A percentile compares a stretch with the other conserved stretches of the same genome.
Evolutionary conservation across 768 basidiomycete species (phyloP).

Genomic region (Tephrocybe sp.): DNA sequence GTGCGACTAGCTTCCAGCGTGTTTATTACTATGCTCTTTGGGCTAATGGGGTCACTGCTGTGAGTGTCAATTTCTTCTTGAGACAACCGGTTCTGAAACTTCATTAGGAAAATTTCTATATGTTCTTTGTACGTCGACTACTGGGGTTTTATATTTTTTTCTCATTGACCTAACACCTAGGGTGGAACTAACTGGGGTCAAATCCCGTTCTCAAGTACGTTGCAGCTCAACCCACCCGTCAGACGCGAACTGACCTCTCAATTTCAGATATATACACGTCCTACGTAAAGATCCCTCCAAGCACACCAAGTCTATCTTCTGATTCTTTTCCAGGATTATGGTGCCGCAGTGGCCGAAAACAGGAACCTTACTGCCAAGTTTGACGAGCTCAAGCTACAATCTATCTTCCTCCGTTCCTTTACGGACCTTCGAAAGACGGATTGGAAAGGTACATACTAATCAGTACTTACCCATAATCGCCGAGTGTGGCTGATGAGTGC

Average conservation of each 20-base stretch:
- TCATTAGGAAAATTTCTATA: too few species aligned
- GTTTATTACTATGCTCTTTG: constrained; percentile 16
- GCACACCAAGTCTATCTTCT: not conserved
- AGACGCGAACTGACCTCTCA: not conserved
- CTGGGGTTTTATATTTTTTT: not conserved
- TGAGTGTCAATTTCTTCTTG: not conserved
- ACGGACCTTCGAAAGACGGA: constrained; percentile 12
- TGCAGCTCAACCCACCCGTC: too few species aligned
- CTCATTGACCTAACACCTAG: not conserved
- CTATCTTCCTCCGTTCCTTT: constrained; percentile 16
- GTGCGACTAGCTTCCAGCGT: constrained; percentile 13
- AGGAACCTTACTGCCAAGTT: constrained; percentile 15
- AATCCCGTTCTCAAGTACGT: constrained; percentile 16
- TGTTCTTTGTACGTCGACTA: constrained; percentile 4
- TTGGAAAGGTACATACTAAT: constrained; percentile 7
- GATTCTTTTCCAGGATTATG: constrained; percentile 12
- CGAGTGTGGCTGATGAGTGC: not conserved
- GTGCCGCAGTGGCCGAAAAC: constrained; percentile 14
- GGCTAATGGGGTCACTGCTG: constrained; percentile 19
- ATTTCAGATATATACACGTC: constrained; percentile 15
- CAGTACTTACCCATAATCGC: not conserved
- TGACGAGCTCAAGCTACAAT: constrained; percentile 16
- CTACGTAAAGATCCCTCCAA: constrained; percentile 3
- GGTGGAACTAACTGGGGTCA: constrained; percentile 18
- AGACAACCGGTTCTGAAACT: not conserved